These are phyloP conservation scores for Sarocladiaceae sp. DNA, from an alignment of 2,329 filamentous ascomycete species.

Conservation along the genomic window DNA sequence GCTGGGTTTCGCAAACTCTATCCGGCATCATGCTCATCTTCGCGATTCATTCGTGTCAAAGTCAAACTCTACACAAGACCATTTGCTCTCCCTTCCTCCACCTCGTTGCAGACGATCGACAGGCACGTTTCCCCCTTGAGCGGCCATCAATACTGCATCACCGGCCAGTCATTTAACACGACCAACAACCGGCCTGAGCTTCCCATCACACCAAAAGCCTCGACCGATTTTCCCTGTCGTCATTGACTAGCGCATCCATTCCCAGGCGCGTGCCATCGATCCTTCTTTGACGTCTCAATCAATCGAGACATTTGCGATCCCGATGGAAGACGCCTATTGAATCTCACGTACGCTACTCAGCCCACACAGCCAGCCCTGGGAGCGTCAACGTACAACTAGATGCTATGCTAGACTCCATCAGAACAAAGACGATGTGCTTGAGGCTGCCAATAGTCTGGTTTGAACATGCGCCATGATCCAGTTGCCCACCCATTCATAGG, in stretches of 20 bases:
- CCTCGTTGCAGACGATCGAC: constrained; percentile 2
- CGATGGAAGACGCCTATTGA: not conserved
- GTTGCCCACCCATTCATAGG: no score
- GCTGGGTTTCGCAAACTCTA: not conserved
- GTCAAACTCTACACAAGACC: not conserved
- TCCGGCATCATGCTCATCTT: not conserved
- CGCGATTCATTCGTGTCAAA: not conserved
- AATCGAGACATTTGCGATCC: not conserved
- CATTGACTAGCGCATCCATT: not conserved
- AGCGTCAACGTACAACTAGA: no score
- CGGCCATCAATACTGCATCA: not conserved
- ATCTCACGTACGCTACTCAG: not conserved
- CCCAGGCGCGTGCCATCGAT: not conserved
- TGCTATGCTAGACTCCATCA: not conserved
- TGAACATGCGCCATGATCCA: not conserved
- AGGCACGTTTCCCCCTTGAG: constrained; percentile 2
- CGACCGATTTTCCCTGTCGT: not conserved
- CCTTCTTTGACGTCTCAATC: not conserved
- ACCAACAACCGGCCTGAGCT: not conserved
- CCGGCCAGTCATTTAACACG: constrained; percentile 6
- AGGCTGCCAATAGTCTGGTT: constrained; percentile 2
- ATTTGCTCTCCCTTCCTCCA: not conserved
- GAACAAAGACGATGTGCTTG: not conserved
- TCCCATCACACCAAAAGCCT: not conserved
- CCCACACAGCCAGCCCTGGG: not conserved